A percentile compares a stretch with the other conserved stretches of the same genome.
Evolutionary conservation across 208 protist genomes (phyloP).

Genomic region (Acanthamoeba rhysodes): DNA sequence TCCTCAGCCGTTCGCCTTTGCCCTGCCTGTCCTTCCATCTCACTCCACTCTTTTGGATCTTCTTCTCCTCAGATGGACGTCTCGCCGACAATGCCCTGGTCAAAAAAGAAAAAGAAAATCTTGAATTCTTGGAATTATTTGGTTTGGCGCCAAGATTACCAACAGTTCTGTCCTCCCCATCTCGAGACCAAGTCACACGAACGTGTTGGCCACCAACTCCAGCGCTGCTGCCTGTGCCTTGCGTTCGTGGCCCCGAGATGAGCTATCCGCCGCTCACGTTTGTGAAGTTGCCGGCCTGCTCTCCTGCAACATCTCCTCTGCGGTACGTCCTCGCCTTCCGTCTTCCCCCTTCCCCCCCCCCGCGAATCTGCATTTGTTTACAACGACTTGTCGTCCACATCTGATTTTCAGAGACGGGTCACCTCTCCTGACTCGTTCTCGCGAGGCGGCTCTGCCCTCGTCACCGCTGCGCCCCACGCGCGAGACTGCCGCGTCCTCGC

Average conservation of each 20-base stretch:
- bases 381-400: not conserved
- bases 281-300: not conserved
- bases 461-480: not conserved
- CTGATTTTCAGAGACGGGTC: not conserved
- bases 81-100: too few species aligned
- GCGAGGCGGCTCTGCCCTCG: not conserved
- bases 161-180: too few species aligned
- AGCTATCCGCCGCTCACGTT: constrained; percentile 32
- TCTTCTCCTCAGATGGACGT: not conserved
- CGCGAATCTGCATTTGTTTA: too few species aligned
- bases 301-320: not conserved
- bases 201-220: too few species aligned
- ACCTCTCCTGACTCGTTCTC: not conserved
- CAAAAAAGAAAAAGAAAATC: not conserved
- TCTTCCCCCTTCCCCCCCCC: not conserved
- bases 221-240: too few species aligned
- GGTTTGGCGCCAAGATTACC: not conserved
- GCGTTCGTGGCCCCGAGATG: too few species aligned
- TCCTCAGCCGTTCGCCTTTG: not conserved
- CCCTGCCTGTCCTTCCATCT: not conserved
- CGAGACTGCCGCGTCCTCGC: not conserved
- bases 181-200: too few species aligned
- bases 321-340: not conserved
- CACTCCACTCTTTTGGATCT: not conserved
- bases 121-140: not conserved